phyloP scores from a whole-genome alignment of 2,329 filamentous ascomycete species.

The Pseudophaeomoniella oleicola region DNA sequence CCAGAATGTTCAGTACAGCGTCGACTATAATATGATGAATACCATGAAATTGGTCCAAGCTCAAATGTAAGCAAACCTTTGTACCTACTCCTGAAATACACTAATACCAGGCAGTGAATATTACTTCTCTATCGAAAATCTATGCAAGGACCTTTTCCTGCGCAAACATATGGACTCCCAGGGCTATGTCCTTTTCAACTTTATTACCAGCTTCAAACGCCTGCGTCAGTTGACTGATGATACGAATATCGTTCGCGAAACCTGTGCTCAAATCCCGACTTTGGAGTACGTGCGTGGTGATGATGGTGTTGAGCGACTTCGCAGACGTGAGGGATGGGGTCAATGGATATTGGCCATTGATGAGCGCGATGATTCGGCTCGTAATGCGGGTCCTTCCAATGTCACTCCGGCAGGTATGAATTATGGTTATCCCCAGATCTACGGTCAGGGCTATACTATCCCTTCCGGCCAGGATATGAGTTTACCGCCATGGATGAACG shows the following conservation, averaged over 20 bases:
- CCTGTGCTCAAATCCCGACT: slow-evolving; percentile 55
- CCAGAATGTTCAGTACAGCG: slow-evolving; percentile 26
- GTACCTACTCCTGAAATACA: slow-evolving; percentile 14
- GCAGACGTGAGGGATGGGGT: slow-evolving; percentile 61
- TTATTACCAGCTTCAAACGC: slow-evolving; percentile 78
- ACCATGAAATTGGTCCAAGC: slow-evolving; percentile 47
- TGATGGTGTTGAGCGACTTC: slow-evolving; percentile 65
- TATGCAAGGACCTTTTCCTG: slow-evolving; percentile 83
- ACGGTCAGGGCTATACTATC: slow-evolving; percentile 13
- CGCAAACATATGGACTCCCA: slow-evolving; percentile 89
- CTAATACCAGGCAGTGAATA: slow-evolving; percentile 53
- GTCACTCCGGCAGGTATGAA: slow-evolving; percentile 24
- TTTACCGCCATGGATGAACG: slow-evolving; percentile 45
- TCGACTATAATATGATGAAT: slow-evolving; percentile 30
- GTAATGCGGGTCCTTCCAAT: slow-evolving; percentile 52
- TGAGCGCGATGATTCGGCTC: slow-evolving; percentile 58
- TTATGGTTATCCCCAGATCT: slow-evolving; percentile 17
- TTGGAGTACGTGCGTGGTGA: slow-evolving; percentile 63
- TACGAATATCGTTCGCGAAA: slow-evolving; percentile 56
- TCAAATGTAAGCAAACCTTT: slow-evolving; percentile 36
- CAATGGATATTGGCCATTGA: slow-evolving; percentile 61
- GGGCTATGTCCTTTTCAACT: slow-evolving; percentile 68
- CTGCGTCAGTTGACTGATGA: slow-evolving; percentile 61
- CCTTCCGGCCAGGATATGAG: slow-evolving; percentile 20
- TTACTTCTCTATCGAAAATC: slow-evolving; percentile 92